Conservation (phyloP, 1,139 yeast genomes). For the Suzukiozyma palmioleophila region DNA sequence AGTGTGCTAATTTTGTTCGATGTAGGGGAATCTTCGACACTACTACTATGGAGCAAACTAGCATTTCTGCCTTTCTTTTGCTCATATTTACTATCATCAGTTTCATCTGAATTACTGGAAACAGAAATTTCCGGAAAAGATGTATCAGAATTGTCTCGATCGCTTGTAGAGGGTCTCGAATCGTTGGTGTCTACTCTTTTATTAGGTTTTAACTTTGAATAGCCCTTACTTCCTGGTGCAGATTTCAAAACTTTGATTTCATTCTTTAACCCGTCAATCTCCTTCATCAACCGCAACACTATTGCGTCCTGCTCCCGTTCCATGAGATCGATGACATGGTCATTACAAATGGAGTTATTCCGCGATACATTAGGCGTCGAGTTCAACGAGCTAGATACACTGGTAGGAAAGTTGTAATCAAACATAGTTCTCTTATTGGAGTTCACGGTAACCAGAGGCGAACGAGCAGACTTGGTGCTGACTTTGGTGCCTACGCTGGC, state of each 20-base stretch:
- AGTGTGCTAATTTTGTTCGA: neutral
- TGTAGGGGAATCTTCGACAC: neutral
- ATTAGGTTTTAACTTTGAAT: too few species aligned
- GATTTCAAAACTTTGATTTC: slow-evolving; percentile 37
- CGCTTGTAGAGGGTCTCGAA: too few species aligned
- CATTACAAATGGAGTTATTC: slow-evolving; percentile 17
- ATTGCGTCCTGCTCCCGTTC: slow-evolving; percentile 69
- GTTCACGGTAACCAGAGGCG: neutral
- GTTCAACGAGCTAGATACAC: slow-evolving; percentile 1
- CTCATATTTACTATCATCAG: too few species aligned
- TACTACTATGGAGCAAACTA: too few species aligned
- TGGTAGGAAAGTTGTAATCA: slow-evolving; percentile 3
- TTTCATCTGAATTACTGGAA: too few species aligned
- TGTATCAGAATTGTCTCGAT: too few species aligned
- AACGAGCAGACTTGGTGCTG: neutral
- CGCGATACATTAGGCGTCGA: slow-evolving; percentile 1
- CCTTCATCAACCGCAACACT: slow-evolving; percentile 54
- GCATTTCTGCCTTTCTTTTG: too few species aligned
- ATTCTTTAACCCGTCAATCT: slow-evolving; percentile 46
- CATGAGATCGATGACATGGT: slow-evolving; percentile 56
- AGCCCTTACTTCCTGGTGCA: neutral
- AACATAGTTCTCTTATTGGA: slow-evolving; percentile 2
- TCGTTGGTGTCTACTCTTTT: too few species aligned
- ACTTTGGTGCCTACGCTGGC: neutral
- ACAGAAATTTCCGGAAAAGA: too few species aligned